Evolutionary conservation across 2,329 filamentous ascomycete genomes (phyloP).

Genomic region (Alternaria novae-zelandiae): DNA sequence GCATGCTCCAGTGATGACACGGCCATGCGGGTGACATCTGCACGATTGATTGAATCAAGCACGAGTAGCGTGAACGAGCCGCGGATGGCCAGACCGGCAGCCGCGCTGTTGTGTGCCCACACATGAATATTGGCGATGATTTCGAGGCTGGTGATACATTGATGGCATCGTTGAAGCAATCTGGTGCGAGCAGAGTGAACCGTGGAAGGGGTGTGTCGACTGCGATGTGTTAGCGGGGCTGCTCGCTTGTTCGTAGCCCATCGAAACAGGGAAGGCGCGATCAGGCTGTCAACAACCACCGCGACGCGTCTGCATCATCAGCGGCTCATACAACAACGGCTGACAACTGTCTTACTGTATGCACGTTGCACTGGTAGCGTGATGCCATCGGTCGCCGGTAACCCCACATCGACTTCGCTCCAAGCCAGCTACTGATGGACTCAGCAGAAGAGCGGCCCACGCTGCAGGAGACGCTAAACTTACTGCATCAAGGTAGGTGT

Average conservation of each 20-base stretch:
- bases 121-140: background rate
- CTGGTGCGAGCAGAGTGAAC: background rate
- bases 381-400: conserved; percentile 44
- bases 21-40: conserved; percentile 48
- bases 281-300: conserved; percentile 34
- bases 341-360: conserved; percentile 31
- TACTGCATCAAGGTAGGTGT: conserved; percentile 44
- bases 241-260: conserved; percentile 32
- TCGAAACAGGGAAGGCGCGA: conserved; percentile 30
- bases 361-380: conserved; percentile 29
- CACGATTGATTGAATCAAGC: conserved; percentile 40
- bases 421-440: conserved; percentile 30
- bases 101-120: conserved; percentile 15
- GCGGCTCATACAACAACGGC: conserved; percentile 22
- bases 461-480: conserved; percentile 45
- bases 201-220: conserved; percentile 5
- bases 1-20: conserved; percentile 42
- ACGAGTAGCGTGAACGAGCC: conserved; percentile 32
- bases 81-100: conserved; percentile 24
- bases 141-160: conserved; percentile 6
- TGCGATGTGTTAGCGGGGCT: conserved; percentile 3
- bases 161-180: conserved; percentile 12
- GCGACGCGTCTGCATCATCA: conserved; percentile 26
- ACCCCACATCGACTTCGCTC: conserved; percentile 11
- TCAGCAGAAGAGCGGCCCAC: conserved; percentile 36